Conservation (phyloP, 2,329 filamentous ascomycete species). For the Fusarium ramigenum region DNA sequence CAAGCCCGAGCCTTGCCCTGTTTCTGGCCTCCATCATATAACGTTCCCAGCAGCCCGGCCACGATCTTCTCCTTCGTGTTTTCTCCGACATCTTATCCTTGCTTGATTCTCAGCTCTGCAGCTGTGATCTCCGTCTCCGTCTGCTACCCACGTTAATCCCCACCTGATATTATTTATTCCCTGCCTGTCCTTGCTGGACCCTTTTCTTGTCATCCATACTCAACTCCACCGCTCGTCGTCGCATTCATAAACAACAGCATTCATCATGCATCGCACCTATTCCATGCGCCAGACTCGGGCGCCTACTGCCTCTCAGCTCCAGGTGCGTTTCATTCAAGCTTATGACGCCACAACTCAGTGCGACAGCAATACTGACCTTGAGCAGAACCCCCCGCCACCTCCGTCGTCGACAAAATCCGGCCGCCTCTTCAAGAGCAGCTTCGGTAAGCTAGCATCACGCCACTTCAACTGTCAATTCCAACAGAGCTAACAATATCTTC, state of each 20-base stretch:
- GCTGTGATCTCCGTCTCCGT: constrained; percentile 7
- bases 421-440: constrained; percentile 84
- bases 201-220: constrained; percentile 20
- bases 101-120: constrained; percentile 34
- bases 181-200: constrained; percentile 26
- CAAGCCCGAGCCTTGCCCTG: constrained; percentile 26
- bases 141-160: constrained; percentile 30
- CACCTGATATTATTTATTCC: constrained; percentile 33
- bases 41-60: constrained; percentile 39
- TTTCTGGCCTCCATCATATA: constrained; percentile 41
- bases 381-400: constrained; percentile 89
- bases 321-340: constrained; percentile 53
- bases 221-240: constrained; percentile 38
- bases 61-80: constrained; percentile 22
- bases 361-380: constrained; percentile 11
- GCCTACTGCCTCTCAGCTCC: constrained; percentile 85
- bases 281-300: constrained; percentile 98
- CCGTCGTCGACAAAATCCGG: constrained; percentile 90
- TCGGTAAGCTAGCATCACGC: constrained; percentile 69
- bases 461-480: neutral
- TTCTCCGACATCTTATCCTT: constrained; percentile 36
- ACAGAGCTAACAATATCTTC: constrained; percentile 10
- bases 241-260: constrained; percentile 26
- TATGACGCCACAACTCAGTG: neutral
- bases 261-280: constrained; percentile 94